Conservation (phyloP, 352 stramenopile genomes). For the Pythium aristosporum region DNA sequence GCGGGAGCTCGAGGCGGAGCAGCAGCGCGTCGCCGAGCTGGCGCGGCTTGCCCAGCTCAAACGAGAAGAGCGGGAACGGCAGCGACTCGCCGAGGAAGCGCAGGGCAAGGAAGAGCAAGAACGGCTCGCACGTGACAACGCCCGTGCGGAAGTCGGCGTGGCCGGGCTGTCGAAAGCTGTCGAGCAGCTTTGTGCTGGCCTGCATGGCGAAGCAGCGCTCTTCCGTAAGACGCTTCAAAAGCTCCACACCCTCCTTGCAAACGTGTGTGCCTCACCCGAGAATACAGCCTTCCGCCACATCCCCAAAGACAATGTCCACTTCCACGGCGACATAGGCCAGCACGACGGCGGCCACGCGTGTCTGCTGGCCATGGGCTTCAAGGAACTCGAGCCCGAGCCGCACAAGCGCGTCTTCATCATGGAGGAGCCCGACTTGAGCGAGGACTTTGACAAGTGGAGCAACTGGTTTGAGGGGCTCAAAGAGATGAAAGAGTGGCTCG, state of each 20-base stretch:
- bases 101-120: constrained; percentile 26
- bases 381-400: constrained; percentile 51
- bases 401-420: constrained; percentile 56
- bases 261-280: constrained; percentile 71
- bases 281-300: constrained; percentile 72
- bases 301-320: constrained; percentile 67
- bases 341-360: constrained; percentile 58
- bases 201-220: constrained; percentile 5
- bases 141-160: constrained; percentile 36
- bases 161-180: constrained; percentile 45
- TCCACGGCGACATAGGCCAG: constrained; percentile 65
- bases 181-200: constrained; percentile 41
- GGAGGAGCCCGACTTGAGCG: constrained; percentile 73
- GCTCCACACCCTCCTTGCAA: constrained; percentile 50
- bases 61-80: constrained; percentile 39
- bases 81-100: constrained; percentile 24
- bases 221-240: constrained; percentile 47
- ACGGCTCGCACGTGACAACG: constrained; percentile 34
- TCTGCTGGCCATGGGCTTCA: constrained; percentile 73
- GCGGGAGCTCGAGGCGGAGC: constrained; percentile 29
- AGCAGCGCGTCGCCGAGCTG: constrained; percentile 40
- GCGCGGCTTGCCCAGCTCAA: constrained; percentile 57
- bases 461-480: constrained; percentile 79
- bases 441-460: constrained; percentile 80
- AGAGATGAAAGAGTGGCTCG: constrained; percentile 44